Conservation (phyloP, 2,329 filamentous ascomycete species). For the Tolypocladium paradoxum region DNA sequence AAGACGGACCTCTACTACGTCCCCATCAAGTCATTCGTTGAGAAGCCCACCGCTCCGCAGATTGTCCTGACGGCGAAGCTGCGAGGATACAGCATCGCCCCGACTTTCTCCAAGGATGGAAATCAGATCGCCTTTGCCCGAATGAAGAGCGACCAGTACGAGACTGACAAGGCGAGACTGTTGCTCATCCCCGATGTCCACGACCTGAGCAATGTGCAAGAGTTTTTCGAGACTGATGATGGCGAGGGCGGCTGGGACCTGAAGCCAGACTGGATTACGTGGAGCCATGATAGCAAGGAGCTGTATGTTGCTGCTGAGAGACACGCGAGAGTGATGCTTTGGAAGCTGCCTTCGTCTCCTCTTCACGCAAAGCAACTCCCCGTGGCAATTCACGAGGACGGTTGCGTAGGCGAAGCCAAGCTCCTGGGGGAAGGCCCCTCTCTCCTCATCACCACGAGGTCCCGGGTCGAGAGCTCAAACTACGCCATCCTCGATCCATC, state of each 20-base stretch:
- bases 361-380: slow-evolving; percentile 37
- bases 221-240: slow-evolving; percentile 51
- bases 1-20: slow-evolving; percentile 74
- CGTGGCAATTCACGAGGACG: slow-evolving; percentile 37
- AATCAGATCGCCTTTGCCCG: slow-evolving; percentile 63
- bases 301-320: slow-evolving; percentile 69
- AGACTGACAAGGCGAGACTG: slow-evolving; percentile 60
- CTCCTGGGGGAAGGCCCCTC: slow-evolving; percentile 35
- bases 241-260: slow-evolving; percentile 53
- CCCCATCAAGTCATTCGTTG: slow-evolving; percentile 49
- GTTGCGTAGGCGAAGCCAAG: slow-evolving; percentile 42
- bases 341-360: slow-evolving; percentile 47
- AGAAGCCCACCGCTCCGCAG: slow-evolving; percentile 39
- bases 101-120: slow-evolving; percentile 66
- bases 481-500: slow-evolving; percentile 49
- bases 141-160: slow-evolving; percentile 69
- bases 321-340: slow-evolving; percentile 50
- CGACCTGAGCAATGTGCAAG: slow-evolving; percentile 45
- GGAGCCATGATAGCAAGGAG: slow-evolving; percentile 47
- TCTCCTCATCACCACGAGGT: slow-evolving; percentile 57
- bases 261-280: slow-evolving; percentile 44
- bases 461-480: slow-evolving; percentile 60
- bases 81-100: slow-evolving; percentile 53
- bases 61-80: slow-evolving; percentile 44
- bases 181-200: slow-evolving; percentile 52